Conservation (phyloP, 495 filamentous ascomycete genomes). For the Bathelium albidoporum region DNA sequence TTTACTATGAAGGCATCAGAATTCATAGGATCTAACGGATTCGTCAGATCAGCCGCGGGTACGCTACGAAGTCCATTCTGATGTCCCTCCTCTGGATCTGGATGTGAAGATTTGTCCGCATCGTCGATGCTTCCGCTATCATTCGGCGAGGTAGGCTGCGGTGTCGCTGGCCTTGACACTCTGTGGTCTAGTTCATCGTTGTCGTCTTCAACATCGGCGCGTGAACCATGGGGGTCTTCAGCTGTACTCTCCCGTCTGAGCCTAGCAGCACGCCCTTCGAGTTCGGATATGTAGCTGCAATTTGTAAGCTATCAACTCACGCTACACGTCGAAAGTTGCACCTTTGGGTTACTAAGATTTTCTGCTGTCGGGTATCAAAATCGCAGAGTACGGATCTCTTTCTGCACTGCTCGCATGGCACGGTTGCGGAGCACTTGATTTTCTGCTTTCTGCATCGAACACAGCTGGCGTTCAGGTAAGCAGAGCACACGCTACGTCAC, state of each 20-base stretch:
- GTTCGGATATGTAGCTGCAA: conserved; percentile 33
- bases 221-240: background rate
- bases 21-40: conserved; percentile 22
- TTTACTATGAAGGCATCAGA: background rate
- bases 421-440: conserved; percentile 36
- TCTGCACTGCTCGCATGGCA: conserved; percentile 36
- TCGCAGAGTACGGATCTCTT: conserved; percentile 35
- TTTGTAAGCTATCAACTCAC: conserved; percentile 15
- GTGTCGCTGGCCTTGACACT: background rate
- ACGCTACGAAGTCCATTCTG: background rate
- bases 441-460: conserved; percentile 38
- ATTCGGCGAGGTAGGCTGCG: conserved; percentile 8
- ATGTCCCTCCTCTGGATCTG: background rate
- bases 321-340: conserved; percentile 11
- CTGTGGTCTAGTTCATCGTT: background rate
- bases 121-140: conserved; percentile 18
- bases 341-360: conserved; percentile 36
- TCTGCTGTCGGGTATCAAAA: conserved; percentile 36
- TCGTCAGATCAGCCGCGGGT: conserved; percentile 26
- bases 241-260: background rate
- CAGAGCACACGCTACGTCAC: conserved; percentile 8
- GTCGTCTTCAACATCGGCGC: background rate
- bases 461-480: conserved; percentile 24
- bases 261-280: conserved; percentile 18
- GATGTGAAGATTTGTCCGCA: conserved; percentile 5